Percentiles rank a stretch among this genome's conserved stretches.
These are phyloP conservation scores for Boletales sp. DNA, from an alignment of 768 basidiomycete genomes.

Conservation along the genomic window DNA sequence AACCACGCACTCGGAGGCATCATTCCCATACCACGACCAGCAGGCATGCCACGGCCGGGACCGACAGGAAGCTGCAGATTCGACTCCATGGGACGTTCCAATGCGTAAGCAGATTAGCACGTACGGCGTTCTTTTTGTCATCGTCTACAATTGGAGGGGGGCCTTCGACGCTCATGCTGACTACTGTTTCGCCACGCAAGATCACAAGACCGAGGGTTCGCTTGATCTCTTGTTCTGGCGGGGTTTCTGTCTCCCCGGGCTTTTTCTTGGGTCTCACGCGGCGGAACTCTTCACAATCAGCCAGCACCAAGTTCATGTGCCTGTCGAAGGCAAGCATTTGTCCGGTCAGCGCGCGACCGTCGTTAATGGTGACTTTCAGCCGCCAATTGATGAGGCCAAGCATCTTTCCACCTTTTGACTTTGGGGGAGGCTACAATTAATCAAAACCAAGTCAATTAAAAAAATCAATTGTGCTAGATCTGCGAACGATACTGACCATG, in stretches of 20 bases:
- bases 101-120: slow-evolving; percentile 24
- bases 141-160: slow-evolving; percentile 90
- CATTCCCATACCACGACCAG: slow-evolving; percentile 96
- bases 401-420: slow-evolving; percentile 99
- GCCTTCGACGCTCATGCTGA: slow-evolving; percentile 92
- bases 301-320: slow-evolving; percentile 98
- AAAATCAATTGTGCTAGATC: slow-evolving; percentile 5
- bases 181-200: slow-evolving; percentile 92
- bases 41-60: slow-evolving; percentile 93
- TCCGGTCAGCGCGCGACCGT: slow-evolving; percentile 91
- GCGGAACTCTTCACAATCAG: slow-evolving; percentile 97
- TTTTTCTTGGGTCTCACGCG: slow-evolving; percentile 92
- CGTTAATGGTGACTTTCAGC: slow-evolving; percentile 95
- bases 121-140: slow-evolving; percentile 78
- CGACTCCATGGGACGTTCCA: slow-evolving; percentile 16
- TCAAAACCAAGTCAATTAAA: slow-evolving; percentile 6
- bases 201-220: slow-evolving; percentile 95
- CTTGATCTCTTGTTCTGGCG: slow-evolving; percentile 90
- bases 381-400: slow-evolving; percentile 96
- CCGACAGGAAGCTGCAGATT: slow-evolving; percentile 69
- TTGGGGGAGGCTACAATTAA: slow-evolving; percentile 76
- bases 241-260: slow-evolving; percentile 66
- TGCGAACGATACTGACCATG: slow-evolving; percentile 47
- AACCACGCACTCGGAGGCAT: slow-evolving; percentile 71
- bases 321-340: slow-evolving; percentile 99